Percentiles rank a stretch among this genome's conserved stretches.
Conservation (phyloP, 345 rosid genomes). For the Gossypium stocksii region DNA sequence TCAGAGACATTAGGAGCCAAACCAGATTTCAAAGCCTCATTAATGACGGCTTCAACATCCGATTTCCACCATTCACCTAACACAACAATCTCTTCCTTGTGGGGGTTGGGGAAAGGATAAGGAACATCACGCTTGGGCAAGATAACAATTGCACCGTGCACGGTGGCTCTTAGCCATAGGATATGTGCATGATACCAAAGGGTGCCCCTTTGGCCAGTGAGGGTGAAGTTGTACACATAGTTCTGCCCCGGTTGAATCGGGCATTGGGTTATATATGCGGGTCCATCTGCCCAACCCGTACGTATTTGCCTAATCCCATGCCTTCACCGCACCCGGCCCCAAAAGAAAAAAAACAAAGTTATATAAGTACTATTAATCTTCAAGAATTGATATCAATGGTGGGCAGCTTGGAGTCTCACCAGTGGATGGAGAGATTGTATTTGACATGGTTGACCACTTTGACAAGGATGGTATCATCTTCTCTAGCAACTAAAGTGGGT, state of each 20-base stretch:
- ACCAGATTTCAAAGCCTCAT: conserved; percentile 70
- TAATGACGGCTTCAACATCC: conserved; percentile 66
- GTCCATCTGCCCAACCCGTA: conserved; percentile 90
- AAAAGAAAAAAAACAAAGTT: not conserved
- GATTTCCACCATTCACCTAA: conserved; percentile 98
- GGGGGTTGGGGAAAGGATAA: conserved; percentile 79
- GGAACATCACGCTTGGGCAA: conserved; percentile 79
- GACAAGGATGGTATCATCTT: conserved; percentile 54
- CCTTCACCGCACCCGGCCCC: conserved; percentile 35
- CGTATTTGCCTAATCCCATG: conserved; percentile 75
- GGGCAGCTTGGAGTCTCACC: conserved; percentile 22
- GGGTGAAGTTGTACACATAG: conserved; percentile 66
- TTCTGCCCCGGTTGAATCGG: conserved; percentile 73
- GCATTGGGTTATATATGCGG: conserved; percentile 90
- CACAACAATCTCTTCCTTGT: conserved; percentile 48
- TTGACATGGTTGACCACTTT: conserved; percentile 63
- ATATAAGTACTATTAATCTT: not conserved
- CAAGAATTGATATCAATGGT: not conserved
- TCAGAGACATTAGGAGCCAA: conserved; percentile 81
- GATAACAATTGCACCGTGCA: conserved; percentile 78
- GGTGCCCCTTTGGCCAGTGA: conserved; percentile 81
- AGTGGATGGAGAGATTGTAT: conserved; percentile 55
- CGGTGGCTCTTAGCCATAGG: conserved; percentile 90
- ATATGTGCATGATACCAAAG: conserved; percentile 86
- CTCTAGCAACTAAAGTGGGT: conserved; percentile 52